phyloP scores from a whole-genome alignment of 345 rosid genomes.

The Trapa incisa region DNA sequence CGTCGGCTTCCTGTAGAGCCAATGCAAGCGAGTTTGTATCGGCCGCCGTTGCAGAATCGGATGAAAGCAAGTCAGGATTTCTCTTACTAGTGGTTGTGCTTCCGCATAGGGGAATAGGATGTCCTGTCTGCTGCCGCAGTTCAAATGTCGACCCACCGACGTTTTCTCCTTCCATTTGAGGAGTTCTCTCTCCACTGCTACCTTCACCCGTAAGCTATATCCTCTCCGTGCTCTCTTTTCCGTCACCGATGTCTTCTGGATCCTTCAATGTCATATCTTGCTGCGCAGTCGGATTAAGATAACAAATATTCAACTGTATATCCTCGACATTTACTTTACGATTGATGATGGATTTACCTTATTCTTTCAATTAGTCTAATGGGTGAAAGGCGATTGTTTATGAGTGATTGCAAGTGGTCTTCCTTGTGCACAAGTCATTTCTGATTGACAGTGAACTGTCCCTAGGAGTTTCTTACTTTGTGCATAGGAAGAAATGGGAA shows the following conservation, averaged over 20 bases:
- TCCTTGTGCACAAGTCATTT: too few relatives aligned
- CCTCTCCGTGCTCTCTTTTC: neutral
- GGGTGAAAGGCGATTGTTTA: neutral
- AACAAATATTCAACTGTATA: too few relatives aligned
- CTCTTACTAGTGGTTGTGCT: neutral
- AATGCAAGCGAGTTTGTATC: neutral
- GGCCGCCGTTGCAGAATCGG: conserved; percentile 14
- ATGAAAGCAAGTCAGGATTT: neutral
- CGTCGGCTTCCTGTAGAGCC: too few relatives aligned
- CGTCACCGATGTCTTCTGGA: neutral
- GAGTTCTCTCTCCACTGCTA: conserved; percentile 19
- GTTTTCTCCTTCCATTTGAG: conserved; percentile 49
- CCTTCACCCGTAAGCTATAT: conserved; percentile 8
- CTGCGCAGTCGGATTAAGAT: neutral
- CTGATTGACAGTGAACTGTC: neutral
- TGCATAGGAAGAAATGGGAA: neutral
- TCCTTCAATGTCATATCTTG: neutral
- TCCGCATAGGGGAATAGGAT: conserved; percentile 17
- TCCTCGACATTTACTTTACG: neutral
- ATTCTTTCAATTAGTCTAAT: neutral
- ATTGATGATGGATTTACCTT: neutral
- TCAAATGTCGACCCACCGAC: conserved; percentile 73
- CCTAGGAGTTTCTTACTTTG: neutral
- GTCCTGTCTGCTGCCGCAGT: conserved; percentile 84
- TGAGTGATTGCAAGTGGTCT: too few relatives aligned